Evolutionary conservation across 495 filamentous ascomycete genomes (phyloP), one percentile per base, ranked within the genome.

Genomic region (Penicillium cosmopolitanum): DNA sequence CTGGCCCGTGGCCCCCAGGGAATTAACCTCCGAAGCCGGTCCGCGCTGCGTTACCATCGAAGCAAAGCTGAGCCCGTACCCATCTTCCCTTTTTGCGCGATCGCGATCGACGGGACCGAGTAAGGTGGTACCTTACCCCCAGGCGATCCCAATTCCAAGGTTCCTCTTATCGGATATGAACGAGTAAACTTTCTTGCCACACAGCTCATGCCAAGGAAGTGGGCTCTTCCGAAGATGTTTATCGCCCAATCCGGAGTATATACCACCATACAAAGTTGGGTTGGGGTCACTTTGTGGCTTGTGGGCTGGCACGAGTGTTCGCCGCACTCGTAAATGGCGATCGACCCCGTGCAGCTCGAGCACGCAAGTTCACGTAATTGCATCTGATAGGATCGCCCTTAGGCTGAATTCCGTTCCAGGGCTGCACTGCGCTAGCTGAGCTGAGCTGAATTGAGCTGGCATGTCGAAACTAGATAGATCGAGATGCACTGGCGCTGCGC

Each of bases 181-280:
- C 19, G 19, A 21, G 19, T 21, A 60, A 53, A 6, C 46, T 55
- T 55, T 43, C 19, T 34, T 7, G 25, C n/a, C 47, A 36, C 47
- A 60, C 58, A 50, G 59, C 59, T 55, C 47, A 55, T 36, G 50
- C 55, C 64, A 58, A 56, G 58, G 43, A 68, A 68, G 66, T 63
- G 66, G 66, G 42, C 42, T 21, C 42, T 44, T 10, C 34, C 34
- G 23, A 23, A 23, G 23, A 23, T 23, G 23, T 23, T 31, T 31
- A 31, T 31, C 28, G 8, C 28, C 28, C 28, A 31, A 31, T 31
- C 5, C 10, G 35, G 10, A 38, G 10, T 5, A 38, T 4, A 12
- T 38, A n/a, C 5, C 4, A 11, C 35, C 10, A 38, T 38, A n/a
- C 35, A n/a, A 4, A 38, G 5, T 40, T 40, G 3, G 12, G 36